Evolutionary conservation across 176 grass and related monocot species (phyloP), one percentile per base, ranked within the genome.

Genomic region (Coix lacrymajobi): DNA sequence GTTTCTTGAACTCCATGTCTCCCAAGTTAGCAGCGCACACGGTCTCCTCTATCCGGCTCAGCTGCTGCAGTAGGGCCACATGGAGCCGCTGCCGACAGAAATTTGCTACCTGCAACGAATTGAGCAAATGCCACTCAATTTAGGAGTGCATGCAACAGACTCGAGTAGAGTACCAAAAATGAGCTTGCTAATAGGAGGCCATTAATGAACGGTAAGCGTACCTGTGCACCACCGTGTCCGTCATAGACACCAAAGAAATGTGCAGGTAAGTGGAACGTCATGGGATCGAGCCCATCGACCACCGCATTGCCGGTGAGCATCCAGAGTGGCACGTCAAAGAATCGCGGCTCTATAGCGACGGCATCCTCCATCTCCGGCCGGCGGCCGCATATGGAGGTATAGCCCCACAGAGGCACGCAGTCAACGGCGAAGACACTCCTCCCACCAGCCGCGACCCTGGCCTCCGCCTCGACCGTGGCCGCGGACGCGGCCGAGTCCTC

Each of bases 201-300:
- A 43, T 22, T 44, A 69, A 57, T 57, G 78, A 81, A 77, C 22
- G 33, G 34, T 33, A n/a, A 16, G 31, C 11, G 33, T 26, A 90
- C 88, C 84, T 81, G 91, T 0, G 85, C 79, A 40, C 94, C 94
- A 45, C 94, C 91, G 78, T 97, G 94, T 37, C 94, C 92, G 8
- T 94, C 94, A n/a, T 94, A 97, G 3, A 97, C 94, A 31, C 92
- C 94, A 22, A 94, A 94, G 74, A 94, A 97, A 86, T 94, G 92
- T 0, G 88, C 78, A 17, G 94, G 84, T 8, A 93, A 76, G 37
- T 84, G 84, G 76, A 94, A 87, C 16, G 81, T 82, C 43, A 75
- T 83, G 10, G 82, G 85, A 65, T 97, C 89, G 6, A 97, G 70
- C 14, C 89, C 89, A 32, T 92, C 85, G 19, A 94, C 78, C 2